Conservation (phyloP, 129 eudicot species). For the Lonicera japonica region DNA sequence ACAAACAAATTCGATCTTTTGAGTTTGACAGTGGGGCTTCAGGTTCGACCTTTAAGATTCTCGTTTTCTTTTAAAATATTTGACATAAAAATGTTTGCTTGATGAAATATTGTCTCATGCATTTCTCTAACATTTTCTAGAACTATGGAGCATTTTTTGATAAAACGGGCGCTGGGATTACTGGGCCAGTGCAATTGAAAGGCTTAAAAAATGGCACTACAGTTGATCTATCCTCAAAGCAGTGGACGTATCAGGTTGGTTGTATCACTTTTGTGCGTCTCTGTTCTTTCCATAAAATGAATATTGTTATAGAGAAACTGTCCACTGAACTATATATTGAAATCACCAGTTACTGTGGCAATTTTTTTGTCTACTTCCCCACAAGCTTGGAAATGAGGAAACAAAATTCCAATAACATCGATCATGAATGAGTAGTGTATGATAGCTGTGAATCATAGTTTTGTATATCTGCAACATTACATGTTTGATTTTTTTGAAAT, state of each 20-base stretch:
- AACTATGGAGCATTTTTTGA: conserved; percentile 93
- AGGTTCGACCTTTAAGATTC: conserved; percentile 42
- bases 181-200: conserved; percentile 81
- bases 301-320: no score
- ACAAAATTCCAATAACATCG: no score
- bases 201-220: conserved; percentile 42
- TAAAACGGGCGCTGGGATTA: conserved; percentile 65
- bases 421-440: no score
- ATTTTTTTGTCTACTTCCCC: no score
- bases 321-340: no score
- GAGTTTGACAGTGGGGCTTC: conserved; percentile 93
- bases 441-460: no score
- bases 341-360: no score
- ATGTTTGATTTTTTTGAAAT: no score
- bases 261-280: no score
- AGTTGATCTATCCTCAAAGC: conserved; percentile 63
- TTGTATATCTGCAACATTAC: no score
- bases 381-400: no score
- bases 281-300: no score
- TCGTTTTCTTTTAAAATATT: background rate
- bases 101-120: background rate
- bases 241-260: conserved; percentile 85
- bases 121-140: conserved; percentile 31
- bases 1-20: conserved; percentile 66
- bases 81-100: conserved; percentile 1